Conservation (phyloP, 164 flowering plant species). For the Vitis vinifera region DNA sequence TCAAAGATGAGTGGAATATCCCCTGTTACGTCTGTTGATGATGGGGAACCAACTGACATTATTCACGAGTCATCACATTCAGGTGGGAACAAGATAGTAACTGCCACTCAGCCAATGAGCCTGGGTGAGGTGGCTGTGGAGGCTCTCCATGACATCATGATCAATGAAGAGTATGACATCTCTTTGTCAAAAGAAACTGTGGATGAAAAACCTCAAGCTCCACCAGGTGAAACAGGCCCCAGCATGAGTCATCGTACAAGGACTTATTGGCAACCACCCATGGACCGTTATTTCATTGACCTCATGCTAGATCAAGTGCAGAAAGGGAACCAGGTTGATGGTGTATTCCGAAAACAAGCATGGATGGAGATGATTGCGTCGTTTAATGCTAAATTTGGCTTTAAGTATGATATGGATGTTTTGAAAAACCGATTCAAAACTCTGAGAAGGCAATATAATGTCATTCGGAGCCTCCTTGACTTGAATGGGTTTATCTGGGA, state of each 20-base stretch:
- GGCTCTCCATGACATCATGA: constrained; percentile 27
- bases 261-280: constrained; percentile 63
- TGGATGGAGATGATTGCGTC: constrained; percentile 52
- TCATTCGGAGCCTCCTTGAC: constrained; percentile 47
- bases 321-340: constrained; percentile 54
- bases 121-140: constrained; percentile 8
- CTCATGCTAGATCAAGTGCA: constrained; percentile 60
- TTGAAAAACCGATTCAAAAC: constrained; percentile 65
- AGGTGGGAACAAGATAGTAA: constrained; percentile 6
- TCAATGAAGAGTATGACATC: constrained; percentile 31
- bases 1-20: constrained; percentile 1
- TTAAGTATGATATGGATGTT: constrained; percentile 37
- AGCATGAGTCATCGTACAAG: constrained; percentile 33
- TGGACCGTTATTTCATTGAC: constrained; percentile 62
- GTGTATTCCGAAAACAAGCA: constrained; percentile 48
- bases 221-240: constrained; percentile 2
- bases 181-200: constrained; percentile 10
- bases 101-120: neutral
- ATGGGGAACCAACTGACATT: constrained; percentile 14
- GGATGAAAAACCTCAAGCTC: constrained; percentile 16
- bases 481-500: constrained; percentile 60
- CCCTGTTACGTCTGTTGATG: constrained; percentile 5
- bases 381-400: constrained; percentile 55
- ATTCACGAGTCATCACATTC: constrained; percentile 9
- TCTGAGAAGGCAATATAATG: constrained; percentile 52